Evolutionary conservation across 129 eudicot genomes (phyloP).

Genomic region (Ambrosia artemisiifolia): DNA sequence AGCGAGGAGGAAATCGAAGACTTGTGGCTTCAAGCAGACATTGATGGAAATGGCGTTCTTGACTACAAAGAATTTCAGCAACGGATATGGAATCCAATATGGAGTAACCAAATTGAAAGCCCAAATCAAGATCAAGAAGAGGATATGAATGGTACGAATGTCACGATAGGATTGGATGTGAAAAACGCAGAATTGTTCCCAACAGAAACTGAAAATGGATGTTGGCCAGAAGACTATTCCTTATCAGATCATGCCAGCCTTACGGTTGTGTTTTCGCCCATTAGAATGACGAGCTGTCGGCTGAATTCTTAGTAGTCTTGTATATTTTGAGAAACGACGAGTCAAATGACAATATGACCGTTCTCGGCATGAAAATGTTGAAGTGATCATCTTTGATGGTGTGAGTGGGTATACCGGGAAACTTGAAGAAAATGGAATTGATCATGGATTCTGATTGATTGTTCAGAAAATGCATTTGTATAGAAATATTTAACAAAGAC

Average conservation of each 20-base stretch:
- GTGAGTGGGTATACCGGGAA: constrained; percentile 21
- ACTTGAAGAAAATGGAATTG: background rate
- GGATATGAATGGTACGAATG: constrained; percentile 31
- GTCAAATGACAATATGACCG: constrained; percentile 14
- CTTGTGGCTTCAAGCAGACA: constrained; percentile 89
- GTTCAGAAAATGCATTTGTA: background rate
- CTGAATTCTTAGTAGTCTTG: constrained; percentile 29
- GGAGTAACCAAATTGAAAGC: constrained; percentile 41
- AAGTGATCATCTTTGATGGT: constrained; percentile 14
- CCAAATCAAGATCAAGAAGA: constrained; percentile 30
- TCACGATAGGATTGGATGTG: constrained; percentile 69
- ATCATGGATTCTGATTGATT: background rate
- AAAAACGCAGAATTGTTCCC: constrained; percentile 85
- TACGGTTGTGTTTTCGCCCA: constrained; percentile 81
- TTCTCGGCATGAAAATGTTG: constrained; percentile 11
- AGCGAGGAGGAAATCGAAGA: constrained; percentile 66
- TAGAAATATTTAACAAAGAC: background rate
- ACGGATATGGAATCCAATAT: constrained; percentile 69
- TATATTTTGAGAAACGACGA: constrained; percentile 20
- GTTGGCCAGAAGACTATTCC: constrained; percentile 93
- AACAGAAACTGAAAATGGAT: constrained; percentile 87
- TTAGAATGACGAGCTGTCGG: constrained; percentile 64
- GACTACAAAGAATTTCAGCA: constrained; percentile 82
- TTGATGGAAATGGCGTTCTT: constrained; percentile 80
- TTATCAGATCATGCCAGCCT: constrained; percentile 96